phyloP scores from a whole-genome alignment of 768 basidiomycete species.

The Naganishia vaughanmartiniae region DNA sequence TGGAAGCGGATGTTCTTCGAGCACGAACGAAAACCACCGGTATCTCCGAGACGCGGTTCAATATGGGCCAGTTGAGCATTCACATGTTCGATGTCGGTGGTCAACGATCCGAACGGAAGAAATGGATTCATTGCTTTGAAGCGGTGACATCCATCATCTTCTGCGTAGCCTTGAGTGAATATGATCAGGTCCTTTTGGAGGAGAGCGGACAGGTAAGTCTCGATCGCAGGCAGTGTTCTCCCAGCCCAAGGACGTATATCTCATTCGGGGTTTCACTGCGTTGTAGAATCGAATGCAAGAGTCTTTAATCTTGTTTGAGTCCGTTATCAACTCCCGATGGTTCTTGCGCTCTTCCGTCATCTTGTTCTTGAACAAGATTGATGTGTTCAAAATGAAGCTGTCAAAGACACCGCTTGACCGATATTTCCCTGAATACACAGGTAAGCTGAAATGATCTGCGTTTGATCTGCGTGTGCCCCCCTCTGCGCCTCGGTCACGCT shows the following conservation, averaged over 20 bases:
- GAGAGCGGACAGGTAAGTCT: slow-evolving; percentile 56
- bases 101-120: slow-evolving; percentile 73
- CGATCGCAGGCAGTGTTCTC: background rate
- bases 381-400: slow-evolving; percentile 72
- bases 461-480: background rate
- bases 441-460: slow-evolving; percentile 32
- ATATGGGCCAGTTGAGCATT: slow-evolving; percentile 56
- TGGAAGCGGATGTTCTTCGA: slow-evolving; percentile 78
- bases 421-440: slow-evolving; percentile 79
- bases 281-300: slow-evolving; percentile 72
- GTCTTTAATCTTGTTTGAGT: slow-evolving; percentile 71
- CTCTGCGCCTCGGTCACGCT: background rate
- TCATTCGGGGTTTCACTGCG: background rate
- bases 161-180: slow-evolving; percentile 71
- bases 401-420: slow-evolving; percentile 59
- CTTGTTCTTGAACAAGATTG: slow-evolving; percentile 59
- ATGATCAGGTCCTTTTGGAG: slow-evolving; percentile 70
- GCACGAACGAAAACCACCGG: slow-evolving; percentile 87
- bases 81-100: slow-evolving; percentile 78
- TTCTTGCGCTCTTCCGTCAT: slow-evolving; percentile 64
- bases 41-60: slow-evolving; percentile 77
- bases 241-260: background rate
- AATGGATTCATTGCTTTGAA: slow-evolving; percentile 57
- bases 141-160: slow-evolving; percentile 78
- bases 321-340: slow-evolving; percentile 77